Evolutionary conservation across 306 rosid genomes (phyloP), one percentile per base, ranked within the genome.

Genomic region (Gastrolobium bilobum): DNA sequence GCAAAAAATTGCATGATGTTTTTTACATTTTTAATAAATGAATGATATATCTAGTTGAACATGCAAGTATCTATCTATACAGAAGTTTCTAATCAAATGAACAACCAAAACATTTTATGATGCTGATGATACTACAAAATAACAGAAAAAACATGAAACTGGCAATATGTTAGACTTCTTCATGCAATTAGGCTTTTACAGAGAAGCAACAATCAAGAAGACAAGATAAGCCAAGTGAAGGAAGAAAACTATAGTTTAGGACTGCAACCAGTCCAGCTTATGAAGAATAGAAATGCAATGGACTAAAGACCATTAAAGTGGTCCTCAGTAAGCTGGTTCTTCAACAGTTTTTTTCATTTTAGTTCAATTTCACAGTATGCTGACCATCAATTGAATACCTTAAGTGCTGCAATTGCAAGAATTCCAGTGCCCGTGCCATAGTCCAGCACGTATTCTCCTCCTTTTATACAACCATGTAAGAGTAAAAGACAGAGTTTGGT

Each of bases 351-450:
- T 31, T 53, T 79, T 68, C 78, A 58, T 53, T 57, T 72, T 7
- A 52, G 65, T 54, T 74, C 79, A 37, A 60, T 9, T 53, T 61
- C 11, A 68, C 26, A 35, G 77, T 67, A 62, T 50, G 30, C 38
- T 7, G 11, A 37, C 40, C 10, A 77, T 37, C n/a, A 65, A 79
- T 37, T 57, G 15, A 35, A 78, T 86, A 92, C 98, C 98, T 92
- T 92, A 4, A 92, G 78, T 62, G 97, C 94, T 62, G 93, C 95
- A 66, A 94, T 87, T 51, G 97, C 93, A 11, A 94, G 98, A 88
- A 94, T 86, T 81, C 97, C 98, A 81, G 98, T 83, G 50, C 98
- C 97, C 3, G 97, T 94, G 84, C 98, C 98, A 53, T 94, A 90
- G 87, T 94, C 98, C 73, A 92, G 84, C 81, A 94, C 42, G 62